Conservation (phyloP, 106 monocot species). For the Dendrobium catenatum region DNA sequence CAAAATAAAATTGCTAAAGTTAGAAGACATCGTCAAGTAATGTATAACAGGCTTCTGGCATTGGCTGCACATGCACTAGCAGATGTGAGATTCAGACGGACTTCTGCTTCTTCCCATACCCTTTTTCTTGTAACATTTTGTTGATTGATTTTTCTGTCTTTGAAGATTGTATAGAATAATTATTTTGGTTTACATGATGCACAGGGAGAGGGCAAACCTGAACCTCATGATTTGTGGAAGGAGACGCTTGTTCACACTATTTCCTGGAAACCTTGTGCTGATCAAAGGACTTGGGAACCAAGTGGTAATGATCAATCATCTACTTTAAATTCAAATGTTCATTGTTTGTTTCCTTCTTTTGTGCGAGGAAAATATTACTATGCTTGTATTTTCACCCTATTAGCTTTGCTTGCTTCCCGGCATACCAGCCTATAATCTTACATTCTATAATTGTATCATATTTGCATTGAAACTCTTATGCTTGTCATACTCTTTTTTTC, state of each 20-base stretch:
- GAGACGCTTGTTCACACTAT: conserved; percentile 46
- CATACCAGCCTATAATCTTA: not conserved
- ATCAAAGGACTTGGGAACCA: conserved; percentile 38
- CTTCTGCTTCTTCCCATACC: not conserved
- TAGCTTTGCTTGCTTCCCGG: not conserved
- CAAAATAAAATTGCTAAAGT: conserved; percentile 22
- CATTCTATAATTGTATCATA: not conserved
- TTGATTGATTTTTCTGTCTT: not conserved
- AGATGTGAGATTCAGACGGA: conserved; percentile 46
- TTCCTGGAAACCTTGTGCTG: conserved; percentile 82
- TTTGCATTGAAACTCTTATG: not conserved
- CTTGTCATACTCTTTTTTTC: not conserved
- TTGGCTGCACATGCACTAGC: conserved; percentile 92
- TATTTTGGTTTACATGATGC: not conserved
- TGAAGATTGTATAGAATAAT: not conserved
- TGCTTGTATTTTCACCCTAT: not conserved
- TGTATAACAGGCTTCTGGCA: conserved; percentile 63
- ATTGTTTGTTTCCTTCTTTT: not conserved
- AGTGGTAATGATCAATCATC: conserved; percentile 34
- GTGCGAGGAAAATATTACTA: not conserved
- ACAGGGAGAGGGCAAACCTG: conserved; percentile 56
- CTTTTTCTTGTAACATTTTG: not conserved
- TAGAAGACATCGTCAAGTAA: conserved; percentile 23
- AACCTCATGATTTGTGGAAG: conserved; percentile 70
- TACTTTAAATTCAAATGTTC: not conserved